Base-by-base conservation (phyloP, 1,139 yeast species). In the Zygotorulaspora mrakii region DNA sequence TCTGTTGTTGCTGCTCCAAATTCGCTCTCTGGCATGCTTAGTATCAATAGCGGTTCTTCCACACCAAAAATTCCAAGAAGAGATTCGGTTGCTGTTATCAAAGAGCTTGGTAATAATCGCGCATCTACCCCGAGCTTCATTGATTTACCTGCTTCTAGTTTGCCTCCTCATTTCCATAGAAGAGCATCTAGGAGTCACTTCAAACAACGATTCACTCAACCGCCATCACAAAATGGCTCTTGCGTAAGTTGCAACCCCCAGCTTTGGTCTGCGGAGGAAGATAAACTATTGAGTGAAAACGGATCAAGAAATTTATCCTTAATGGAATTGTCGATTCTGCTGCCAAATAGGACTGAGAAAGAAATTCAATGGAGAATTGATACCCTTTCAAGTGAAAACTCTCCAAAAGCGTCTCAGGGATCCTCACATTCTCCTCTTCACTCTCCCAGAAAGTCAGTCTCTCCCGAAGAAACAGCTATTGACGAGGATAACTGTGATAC, bases 311-410 rank as follows among this genome's bases (percentile, higher is more conserved):
- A 82, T 45, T 65, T 87, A 24, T 73, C 84, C 23, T 73, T 83
- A 53, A 85, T 84, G 10, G 95, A 87, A 60, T 67, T 87, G 32
- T 76, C 84, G 8, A 79, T 86, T 28, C 64, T 86, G 36, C 67
- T 87, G 34, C 89, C 91, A 4, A 77, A 75, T 46, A 72, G 87
- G 47, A 73, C 91, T 0, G 91, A 82, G 55, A 71, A 71, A n/a
- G 94, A 84, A 50, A 85, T 85, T 26, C 71, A 77, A 70, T 64
- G 74, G 24, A 70, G 94, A 45, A 74, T 82, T 14, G 75, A 71
- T 41, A 69, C 74, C 41, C 64, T 83, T 37, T 83, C 55, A 4
- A 31, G 12, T 28, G 36, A 39, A 11, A 32, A 39, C 27, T 38
- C 45, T 3, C 37, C 43, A 12, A 27, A 37, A 6, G 40, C 13